Conservation (phyloP, 345 rosid genomes). For the Heritiera fomes region DNA sequence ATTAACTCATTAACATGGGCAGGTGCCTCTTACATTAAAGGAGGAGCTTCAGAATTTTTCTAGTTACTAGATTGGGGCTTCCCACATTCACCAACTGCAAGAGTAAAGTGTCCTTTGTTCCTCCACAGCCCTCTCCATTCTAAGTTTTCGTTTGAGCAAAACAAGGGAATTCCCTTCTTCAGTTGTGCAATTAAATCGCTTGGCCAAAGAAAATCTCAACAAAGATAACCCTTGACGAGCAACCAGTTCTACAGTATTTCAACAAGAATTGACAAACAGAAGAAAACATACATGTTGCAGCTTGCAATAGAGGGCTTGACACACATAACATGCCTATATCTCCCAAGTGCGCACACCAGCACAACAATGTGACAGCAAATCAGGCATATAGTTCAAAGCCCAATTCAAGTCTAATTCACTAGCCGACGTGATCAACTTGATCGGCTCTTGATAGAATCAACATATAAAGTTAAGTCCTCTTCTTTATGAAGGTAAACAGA, state of each 20-base stretch:
- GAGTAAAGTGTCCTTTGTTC: background rate
- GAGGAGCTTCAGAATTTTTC: background rate
- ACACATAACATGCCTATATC: background rate
- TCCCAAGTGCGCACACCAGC: background rate
- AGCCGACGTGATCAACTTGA: background rate
- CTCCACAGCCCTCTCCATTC: slow-evolving; percentile 1
- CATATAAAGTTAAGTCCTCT: background rate
- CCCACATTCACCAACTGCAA: background rate
- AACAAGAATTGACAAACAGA: background rate
- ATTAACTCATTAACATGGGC: background rate
- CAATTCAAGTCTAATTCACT: background rate
- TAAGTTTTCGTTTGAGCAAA: background rate
- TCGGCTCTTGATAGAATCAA: background rate
- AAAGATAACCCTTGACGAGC: background rate
- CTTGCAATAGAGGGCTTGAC: background rate
- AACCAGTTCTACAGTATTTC: background rate
- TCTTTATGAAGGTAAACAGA: background rate
- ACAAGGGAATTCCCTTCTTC: slow-evolving; percentile 3
- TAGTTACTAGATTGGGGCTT: background rate
- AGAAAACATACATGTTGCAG: background rate
- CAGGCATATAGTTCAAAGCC: background rate
- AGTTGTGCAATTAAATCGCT: background rate
- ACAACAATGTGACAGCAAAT: background rate
- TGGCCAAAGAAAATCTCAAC: background rate
- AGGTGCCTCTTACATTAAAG: background rate